Evolutionary conservation across 192 early-diverging fungal genomes (phyloP).

Genomic region (Backusella parvicylindrica): DNA sequence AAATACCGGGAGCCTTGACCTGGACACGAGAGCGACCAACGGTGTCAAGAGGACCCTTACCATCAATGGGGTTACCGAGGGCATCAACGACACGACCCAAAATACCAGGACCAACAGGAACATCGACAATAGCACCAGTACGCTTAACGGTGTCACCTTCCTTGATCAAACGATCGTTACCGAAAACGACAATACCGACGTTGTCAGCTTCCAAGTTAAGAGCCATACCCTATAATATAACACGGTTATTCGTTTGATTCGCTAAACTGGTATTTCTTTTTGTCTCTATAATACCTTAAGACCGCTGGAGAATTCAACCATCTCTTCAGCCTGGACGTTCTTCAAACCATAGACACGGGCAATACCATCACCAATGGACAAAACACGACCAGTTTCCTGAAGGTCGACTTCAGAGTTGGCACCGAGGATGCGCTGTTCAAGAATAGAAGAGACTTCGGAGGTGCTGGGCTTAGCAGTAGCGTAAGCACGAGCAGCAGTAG

Average conservation of each 20-base stretch:
- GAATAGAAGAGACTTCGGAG: constrained; percentile 95
- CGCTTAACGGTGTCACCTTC: constrained; percentile 99
- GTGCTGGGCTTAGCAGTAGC: constrained; percentile 66
- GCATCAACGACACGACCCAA: constrained; percentile 98
- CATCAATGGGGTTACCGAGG: constrained; percentile 99
- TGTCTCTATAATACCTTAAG: constrained; percentile 67
- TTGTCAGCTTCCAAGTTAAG: constrained; percentile 99
- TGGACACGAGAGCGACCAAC: constrained; percentile 87
- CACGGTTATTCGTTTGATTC: neutral
- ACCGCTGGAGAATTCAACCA: constrained; percentile 99
- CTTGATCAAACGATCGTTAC: constrained; percentile 99
- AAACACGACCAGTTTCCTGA: constrained; percentile 96
- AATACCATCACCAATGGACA: constrained; percentile 99
- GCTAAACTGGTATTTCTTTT: neutral
- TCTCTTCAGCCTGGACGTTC: constrained; percentile 99
- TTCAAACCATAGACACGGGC: constrained; percentile 98
- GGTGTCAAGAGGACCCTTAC: constrained; percentile 94
- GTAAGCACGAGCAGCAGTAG: constrained; percentile 49
- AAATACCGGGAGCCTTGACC: constrained; percentile 99
- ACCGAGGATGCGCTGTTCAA: constrained; percentile 96
- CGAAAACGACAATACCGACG: constrained; percentile 99
- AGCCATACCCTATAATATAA: constrained; percentile 84
- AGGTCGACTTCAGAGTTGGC: constrained; percentile 81
- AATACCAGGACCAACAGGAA: constrained; percentile 86
- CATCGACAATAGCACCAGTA: constrained; percentile 98